Evolutionary conservation across 1,284 basidiomycete species (phyloP), one percentile per base, ranked within the genome.

Genomic region (Ceratorhiza oryzae-sativae): DNA sequence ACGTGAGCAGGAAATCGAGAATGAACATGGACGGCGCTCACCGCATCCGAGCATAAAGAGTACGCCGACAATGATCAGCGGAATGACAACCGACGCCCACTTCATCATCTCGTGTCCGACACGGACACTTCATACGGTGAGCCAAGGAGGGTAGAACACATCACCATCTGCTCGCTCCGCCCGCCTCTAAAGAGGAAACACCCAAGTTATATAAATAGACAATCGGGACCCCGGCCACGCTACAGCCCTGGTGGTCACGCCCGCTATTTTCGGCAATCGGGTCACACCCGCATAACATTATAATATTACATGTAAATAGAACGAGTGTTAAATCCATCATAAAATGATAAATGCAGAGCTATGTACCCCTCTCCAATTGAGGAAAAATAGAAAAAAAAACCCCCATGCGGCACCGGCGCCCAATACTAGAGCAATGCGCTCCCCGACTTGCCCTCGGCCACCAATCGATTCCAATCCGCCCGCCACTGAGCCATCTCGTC

Each of bases 401-500:
- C 48, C 48, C 18, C n/a, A 49, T 25, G 48, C 48, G 10, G 42
- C 10, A 45, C n/a, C n/a, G 10, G n/a, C 42, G 8, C n/a, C 48
- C 18, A 51, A 51, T 51, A 13, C 36, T 68, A 93, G 80, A 93
- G 82, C 68, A 93, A 82, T 23, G 85, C 91, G 18, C 82, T 79
- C 41, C 81, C 83, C n/a, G 91, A 88, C 78, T 86, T 86, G 65
- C 91, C 91, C 9, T 85, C 79, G 18, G 82, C 83, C 20, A 92
- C 91, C 36, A 93, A 86, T 49, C 78, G 83, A 75, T 81, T 82
- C 93, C 93, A 95, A 74, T 92, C 88, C 60, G 79, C 78, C 73
- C 91, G 83, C 92, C 92, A 95, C 59, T 77, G 80, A 42, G 78
- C 79, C 84, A 97, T 94, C 75, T 83, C 86, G n/a, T 82, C 79